Percentiles rank a stretch among this genome's conserved stretches.
Conservation (phyloP, 495 filamentous ascomycete species). For the Cudoniella acicularis region DNA sequence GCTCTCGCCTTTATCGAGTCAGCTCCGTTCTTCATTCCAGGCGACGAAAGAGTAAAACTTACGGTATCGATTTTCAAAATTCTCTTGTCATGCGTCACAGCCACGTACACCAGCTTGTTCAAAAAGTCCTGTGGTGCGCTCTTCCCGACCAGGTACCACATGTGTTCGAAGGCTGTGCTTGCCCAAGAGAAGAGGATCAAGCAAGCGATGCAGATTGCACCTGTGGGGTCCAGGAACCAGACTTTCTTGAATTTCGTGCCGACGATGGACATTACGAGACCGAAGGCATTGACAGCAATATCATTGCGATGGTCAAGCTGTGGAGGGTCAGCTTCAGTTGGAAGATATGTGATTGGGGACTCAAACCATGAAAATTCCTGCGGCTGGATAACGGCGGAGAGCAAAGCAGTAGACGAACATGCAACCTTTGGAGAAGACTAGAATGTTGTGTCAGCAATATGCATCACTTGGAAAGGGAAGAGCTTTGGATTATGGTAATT, state of each 20-base stretch:
- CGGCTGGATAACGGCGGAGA: constrained; percentile 49
- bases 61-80: constrained; percentile 53
- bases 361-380: constrained; percentile 48
- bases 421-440: constrained; percentile 43
- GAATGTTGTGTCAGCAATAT: not conserved
- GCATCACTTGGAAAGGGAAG: not conserved
- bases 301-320: constrained; percentile 52
- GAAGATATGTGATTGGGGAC: not conserved
- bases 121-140: constrained; percentile 50
- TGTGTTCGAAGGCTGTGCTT: constrained; percentile 51
- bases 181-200: constrained; percentile 53
- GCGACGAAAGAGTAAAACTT: constrained; percentile 14
- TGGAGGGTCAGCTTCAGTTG: constrained; percentile 10
- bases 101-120: constrained; percentile 54
- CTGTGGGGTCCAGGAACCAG: constrained; percentile 54
- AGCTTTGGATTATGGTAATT: not conserved
- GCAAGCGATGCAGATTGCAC: constrained; percentile 51
- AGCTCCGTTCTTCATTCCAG: constrained; percentile 12
- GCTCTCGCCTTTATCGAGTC: constrained; percentile 37
- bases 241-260: constrained; percentile 41
- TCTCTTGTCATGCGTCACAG: constrained; percentile 48
- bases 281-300: constrained; percentile 51
- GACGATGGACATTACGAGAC: constrained; percentile 50
- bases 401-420: constrained; percentile 50
- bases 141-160: constrained; percentile 54